Conservation (phyloP, 768 basidiomycete genomes). For the Trametes cinnabarina region DNA sequence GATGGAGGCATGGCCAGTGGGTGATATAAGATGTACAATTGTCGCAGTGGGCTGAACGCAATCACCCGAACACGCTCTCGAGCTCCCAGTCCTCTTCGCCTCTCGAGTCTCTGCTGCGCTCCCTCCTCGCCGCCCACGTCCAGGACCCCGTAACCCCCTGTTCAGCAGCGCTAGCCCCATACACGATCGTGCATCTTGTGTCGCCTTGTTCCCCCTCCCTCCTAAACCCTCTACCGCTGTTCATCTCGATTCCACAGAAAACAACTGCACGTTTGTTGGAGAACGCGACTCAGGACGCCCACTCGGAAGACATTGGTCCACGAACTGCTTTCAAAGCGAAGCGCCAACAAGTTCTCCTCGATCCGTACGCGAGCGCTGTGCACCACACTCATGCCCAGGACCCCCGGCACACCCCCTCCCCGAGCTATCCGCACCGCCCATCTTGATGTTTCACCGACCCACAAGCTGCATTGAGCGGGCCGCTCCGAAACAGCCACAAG, state of each 20-base stretch:
- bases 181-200: background rate
- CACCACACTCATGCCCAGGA: background rate
- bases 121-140: background rate
- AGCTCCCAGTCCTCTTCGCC: too few relatives aligned
- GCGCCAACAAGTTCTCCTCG: background rate
- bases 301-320: background rate
- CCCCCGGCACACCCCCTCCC: background rate
- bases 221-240: too few relatives aligned
- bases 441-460: background rate
- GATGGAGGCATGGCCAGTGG: background rate
- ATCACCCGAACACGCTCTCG: conserved; percentile 7
- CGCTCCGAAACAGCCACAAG: too few relatives aligned
- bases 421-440: background rate
- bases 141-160: conserved; percentile 7
- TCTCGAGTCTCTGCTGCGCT: background rate
- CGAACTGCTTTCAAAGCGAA: background rate
- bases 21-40: conserved; percentile 12
- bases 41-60: conserved; percentile 1
- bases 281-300: too few relatives aligned
- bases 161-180: background rate
- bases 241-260: too few relatives aligned
- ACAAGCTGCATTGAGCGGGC: background rate
- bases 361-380: background rate
- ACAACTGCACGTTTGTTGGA: too few relatives aligned
- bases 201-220: background rate